A percentile compares a stretch with the other conserved stretches of the same genome.
Conservation (phyloP, 345 rosid species). For the Brassica cretica region DNA sequence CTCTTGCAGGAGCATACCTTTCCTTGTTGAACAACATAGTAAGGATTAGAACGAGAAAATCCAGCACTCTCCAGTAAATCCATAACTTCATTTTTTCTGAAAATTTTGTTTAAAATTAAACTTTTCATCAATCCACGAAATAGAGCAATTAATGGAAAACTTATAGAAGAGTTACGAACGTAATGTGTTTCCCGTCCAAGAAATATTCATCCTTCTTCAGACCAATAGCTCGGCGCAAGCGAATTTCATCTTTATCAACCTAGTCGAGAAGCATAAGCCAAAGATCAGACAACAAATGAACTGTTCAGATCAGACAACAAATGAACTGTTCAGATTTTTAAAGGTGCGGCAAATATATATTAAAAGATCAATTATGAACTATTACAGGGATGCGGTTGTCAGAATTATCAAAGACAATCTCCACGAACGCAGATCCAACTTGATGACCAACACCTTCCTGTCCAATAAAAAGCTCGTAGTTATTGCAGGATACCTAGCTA, state of each 20-base stretch:
- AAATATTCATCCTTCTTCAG: slow-evolving; percentile 92
- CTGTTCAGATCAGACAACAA: neutral
- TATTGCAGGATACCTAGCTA: neutral
- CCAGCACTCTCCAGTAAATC: slow-evolving; percentile 97
- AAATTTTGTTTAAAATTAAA: slow-evolving; percentile 22
- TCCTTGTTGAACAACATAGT: slow-evolving; percentile 97
- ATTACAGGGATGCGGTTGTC: slow-evolving; percentile 90
- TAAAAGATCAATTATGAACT: neutral
- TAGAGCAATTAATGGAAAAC: neutral
- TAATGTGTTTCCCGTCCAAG: slow-evolving; percentile 90
- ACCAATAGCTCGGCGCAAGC: slow-evolving; percentile 75
- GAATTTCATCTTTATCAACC: slow-evolving; percentile 98
- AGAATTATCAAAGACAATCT: slow-evolving; percentile 91
- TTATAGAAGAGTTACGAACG: slow-evolving; percentile 48
- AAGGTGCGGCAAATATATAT: neutral
- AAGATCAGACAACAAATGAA: slow-evolving; percentile 6
- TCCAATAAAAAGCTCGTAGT: slow-evolving; percentile 24
- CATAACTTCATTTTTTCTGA: slow-evolving; percentile 94
- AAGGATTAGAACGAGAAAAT: slow-evolving; percentile 95
- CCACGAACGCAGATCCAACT: slow-evolving; percentile 85
- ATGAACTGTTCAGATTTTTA: neutral
- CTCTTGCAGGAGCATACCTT: slow-evolving; percentile 47
- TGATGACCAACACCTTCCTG: slow-evolving; percentile 99
- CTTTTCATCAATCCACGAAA: slow-evolving; percentile 2
- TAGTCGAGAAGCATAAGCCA: slow-evolving; percentile 39